phyloP scores from a whole-genome alignment of 2,329 filamentous ascomycete genomes.

The Colletotrichum sp. region DNA sequence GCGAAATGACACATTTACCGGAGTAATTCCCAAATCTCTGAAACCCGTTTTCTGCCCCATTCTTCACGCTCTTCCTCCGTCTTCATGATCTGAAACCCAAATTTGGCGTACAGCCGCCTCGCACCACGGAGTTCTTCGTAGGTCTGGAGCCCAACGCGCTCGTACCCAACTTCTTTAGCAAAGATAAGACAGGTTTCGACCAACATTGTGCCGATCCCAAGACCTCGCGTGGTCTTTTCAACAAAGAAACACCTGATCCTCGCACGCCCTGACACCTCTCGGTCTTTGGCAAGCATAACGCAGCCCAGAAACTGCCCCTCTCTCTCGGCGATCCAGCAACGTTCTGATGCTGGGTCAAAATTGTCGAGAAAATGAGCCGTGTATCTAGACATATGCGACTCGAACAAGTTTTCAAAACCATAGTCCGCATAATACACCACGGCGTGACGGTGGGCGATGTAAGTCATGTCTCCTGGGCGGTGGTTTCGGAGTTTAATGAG shows the following conservation, averaged over 20 bases:
- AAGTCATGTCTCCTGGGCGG: slow-evolving; percentile 26
- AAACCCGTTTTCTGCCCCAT: background rate
- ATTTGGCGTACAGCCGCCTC: slow-evolving; percentile 22
- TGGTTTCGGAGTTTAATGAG: slow-evolving; percentile 12
- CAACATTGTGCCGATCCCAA: slow-evolving; percentile 23
- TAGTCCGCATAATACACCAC: slow-evolving; percentile 24
- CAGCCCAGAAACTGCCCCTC: slow-evolving; percentile 28
- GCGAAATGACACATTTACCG: background rate
- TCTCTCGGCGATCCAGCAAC: slow-evolving; percentile 31
- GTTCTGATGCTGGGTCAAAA: slow-evolving; percentile 24
- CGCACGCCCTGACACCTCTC: slow-evolving; percentile 9
- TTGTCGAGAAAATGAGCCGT: slow-evolving; percentile 28
- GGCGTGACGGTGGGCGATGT: slow-evolving; percentile 28
- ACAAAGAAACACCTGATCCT: slow-evolving; percentile 29
- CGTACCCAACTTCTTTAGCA: slow-evolving; percentile 23
- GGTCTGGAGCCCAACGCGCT: slow-evolving; percentile 22
- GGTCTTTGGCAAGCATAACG: slow-evolving; percentile 25
- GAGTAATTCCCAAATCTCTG: background rate
- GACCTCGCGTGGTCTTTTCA: slow-evolving; percentile 21
- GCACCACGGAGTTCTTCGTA: slow-evolving; percentile 21
- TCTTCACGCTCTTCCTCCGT: background rate
- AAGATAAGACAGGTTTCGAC: slow-evolving; percentile 22
- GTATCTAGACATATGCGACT: slow-evolving; percentile 25
- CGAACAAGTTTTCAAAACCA: slow-evolving; percentile 22
- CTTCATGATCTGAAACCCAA: slow-evolving; percentile 20